Conservation (phyloP, 1,284 basidiomycete species). For the Cystobasidiaceae sp. region DNA sequence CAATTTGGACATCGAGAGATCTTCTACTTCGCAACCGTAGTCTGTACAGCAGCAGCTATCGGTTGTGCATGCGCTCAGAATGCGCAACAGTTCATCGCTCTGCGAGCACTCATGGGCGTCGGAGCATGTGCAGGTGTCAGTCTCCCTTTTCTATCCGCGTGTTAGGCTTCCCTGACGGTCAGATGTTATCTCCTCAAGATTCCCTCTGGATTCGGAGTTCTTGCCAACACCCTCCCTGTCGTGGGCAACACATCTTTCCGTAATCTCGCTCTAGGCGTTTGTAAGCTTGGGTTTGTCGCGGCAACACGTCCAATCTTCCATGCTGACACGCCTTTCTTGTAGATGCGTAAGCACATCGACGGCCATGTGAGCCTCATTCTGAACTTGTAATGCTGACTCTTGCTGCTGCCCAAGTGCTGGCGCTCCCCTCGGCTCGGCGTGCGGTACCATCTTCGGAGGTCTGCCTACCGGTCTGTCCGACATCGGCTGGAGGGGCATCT, state of each 20-base stretch:
- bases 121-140: constrained; percentile 24
- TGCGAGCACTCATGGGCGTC: constrained; percentile 14
- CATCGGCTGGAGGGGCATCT: constrained; percentile 43
- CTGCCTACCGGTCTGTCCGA: constrained; percentile 20
- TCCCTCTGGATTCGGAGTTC: constrained; percentile 24
- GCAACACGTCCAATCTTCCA: too few relatives aligned
- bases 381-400: background rate
- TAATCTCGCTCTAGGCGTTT: background rate
- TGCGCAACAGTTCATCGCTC: constrained; percentile 5
- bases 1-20: constrained; percentile 25
- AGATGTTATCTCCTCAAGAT: background rate
- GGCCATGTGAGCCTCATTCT: too few relatives aligned
- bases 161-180: background rate
- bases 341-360: constrained; percentile 6
- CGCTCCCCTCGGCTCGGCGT: constrained; percentile 17
- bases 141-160: background rate
- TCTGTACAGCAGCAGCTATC: constrained; percentile 14
- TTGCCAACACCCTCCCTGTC: constrained; percentile 22
- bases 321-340: background rate
- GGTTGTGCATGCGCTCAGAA: constrained; percentile 1
- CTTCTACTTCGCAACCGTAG: constrained; percentile 3
- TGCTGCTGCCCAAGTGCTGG: constrained; percentile 2
- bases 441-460: constrained; percentile 27
- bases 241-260: constrained; percentile 10
- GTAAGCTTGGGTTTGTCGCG: constrained; percentile 1